phyloP scores from a whole-genome alignment of 1,284 basidiomycete species.

The Ceratorhiza oryzae-sativae region DNA sequence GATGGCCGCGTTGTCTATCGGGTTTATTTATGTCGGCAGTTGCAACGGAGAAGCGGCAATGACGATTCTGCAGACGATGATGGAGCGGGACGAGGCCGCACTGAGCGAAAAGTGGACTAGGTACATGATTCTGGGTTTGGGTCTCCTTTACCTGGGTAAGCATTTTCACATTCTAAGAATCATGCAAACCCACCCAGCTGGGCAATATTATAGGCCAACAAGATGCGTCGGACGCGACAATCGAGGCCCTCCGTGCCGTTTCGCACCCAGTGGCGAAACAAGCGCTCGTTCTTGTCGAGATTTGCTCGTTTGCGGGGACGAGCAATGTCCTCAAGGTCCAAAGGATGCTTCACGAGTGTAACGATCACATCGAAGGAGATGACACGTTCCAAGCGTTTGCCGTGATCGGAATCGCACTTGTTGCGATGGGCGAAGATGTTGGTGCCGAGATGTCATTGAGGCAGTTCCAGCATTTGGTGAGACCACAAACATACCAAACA shows the following conservation, averaged over 20 bases:
- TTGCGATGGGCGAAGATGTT: constrained; percentile 98
- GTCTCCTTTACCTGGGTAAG: constrained; percentile 88
- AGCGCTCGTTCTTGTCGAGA: constrained; percentile 91
- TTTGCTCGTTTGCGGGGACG: constrained; percentile 93
- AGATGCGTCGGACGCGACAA: constrained; percentile 92
- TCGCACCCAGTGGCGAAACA: constrained; percentile 93
- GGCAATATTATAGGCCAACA: constrained; percentile 65
- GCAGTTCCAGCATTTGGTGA: constrained; percentile 92
- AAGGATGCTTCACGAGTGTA: constrained; percentile 90
- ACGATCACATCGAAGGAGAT: constrained; percentile 84
- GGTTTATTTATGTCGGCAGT: constrained; percentile 96
- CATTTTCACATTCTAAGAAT: constrained; percentile 33
- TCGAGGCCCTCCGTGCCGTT: constrained; percentile 94
- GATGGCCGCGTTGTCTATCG: constrained; percentile 86
- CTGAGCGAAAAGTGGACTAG: constrained; percentile 93
- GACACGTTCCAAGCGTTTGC: constrained; percentile 94
- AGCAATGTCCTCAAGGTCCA: constrained; percentile 97
- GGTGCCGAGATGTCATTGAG: constrained; percentile 96
- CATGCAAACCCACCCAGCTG: background rate
- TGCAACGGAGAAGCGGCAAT: constrained; percentile 93
- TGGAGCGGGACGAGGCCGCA: constrained; percentile 82
- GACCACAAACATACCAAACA: constrained; percentile 46
- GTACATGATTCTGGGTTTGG: constrained; percentile 90
- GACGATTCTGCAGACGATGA: constrained; percentile 90
- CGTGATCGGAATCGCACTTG: constrained; percentile 91